These are phyloP conservation scores for Trichoderma sp. DNA, from an alignment of 2,329 filamentous ascomycete species.

Conservation along the genomic window DNA sequence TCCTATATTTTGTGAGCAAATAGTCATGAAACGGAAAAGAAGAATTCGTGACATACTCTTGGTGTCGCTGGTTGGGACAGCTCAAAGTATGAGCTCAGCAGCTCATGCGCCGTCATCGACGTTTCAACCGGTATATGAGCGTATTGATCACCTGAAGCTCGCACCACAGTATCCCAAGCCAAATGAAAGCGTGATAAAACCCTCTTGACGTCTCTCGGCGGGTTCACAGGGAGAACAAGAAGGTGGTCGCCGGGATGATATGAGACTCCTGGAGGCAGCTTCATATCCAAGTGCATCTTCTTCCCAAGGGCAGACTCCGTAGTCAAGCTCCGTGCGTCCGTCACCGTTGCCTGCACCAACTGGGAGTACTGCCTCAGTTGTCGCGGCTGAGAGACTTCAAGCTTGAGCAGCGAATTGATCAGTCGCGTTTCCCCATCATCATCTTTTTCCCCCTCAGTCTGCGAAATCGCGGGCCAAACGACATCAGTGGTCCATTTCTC, in stretches of 20 bases:
- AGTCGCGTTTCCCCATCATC: conserved; percentile 28
- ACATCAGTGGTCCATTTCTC: conserved; percentile 64
- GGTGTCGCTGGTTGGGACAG: conserved; percentile 69
- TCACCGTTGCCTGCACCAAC: conserved; percentile 61
- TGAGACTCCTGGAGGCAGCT: conserved; percentile 61
- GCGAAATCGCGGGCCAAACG: conserved; percentile 51
- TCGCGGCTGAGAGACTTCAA: conserved; percentile 57
- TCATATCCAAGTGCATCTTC: conserved; percentile 65
- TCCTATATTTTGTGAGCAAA: conserved; percentile 39
- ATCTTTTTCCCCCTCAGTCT: conserved; percentile 46
- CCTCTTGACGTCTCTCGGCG: conserved; percentile 59
- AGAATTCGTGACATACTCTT: conserved; percentile 47
- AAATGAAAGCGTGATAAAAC: conserved; percentile 65
- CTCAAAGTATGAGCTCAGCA: conserved; percentile 70
- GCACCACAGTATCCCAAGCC: conserved; percentile 61
- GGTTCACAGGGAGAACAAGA: conserved; percentile 69
- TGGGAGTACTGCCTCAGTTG: conserved; percentile 61
- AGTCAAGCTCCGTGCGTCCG: conserved; percentile 57
- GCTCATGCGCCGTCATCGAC: conserved; percentile 60
- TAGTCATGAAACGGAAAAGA: not conserved
- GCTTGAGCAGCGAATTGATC: conserved; percentile 38
- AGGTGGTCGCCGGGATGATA: conserved; percentile 75
- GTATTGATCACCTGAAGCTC: conserved; percentile 53
- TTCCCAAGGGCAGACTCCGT: conserved; percentile 42
- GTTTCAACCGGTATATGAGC: conserved; percentile 55